Evolutionary conservation across 768 basidiomycete species (phyloP), one percentile per base, ranked within the genome.

Genomic region (Suillus decipiens): DNA sequence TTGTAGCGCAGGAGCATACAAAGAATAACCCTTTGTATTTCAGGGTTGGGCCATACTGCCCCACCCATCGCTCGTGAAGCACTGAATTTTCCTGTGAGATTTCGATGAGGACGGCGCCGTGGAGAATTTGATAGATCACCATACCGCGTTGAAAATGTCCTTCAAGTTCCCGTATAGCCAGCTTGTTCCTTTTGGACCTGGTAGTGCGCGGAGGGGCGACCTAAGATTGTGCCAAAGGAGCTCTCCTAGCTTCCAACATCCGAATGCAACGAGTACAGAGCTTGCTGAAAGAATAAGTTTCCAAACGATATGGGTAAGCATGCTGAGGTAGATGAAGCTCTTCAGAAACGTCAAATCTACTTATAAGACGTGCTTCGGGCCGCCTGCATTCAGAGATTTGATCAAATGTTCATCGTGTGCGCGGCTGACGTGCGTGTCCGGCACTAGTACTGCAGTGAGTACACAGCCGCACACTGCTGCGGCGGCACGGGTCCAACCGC

Each of bases 161-260:
- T 68, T 73, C 64, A 84, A 60, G 67, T 86, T 81, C 9, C 87
- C 86, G 60, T 72, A 84, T 14, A 89, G 55, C 61, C 74, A 74
- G 65, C 78, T 82, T 2, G 75, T 58, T 59, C 69, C 80, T 19
- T 78, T 74, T 1, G 86, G 86, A 1, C 86, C 86, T 1, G 80
- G 86, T 28, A 88, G 76, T 47, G 76, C 64, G n/a, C 78, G 77
- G 17, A 86, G 66, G 2, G 82, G 78, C 0, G 84, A 84, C 14
- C 69, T 75, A 63, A 73, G 73, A 48, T 76, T 69, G 2, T 54
- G 55, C 56, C 78, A 78, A 47, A 80, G 24, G 37, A 74, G 66
- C 28, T 54, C 63, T 37, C 70, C 62, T 11, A 78, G 31, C 54
- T 74, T 79, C 68, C 75, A 77, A 1, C 74, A 43, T 14, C 70